These are phyloP conservation scores for Senecio squalidus DNA, from an alignment of 140 eudicot species.

Conservation along the genomic window DNA sequence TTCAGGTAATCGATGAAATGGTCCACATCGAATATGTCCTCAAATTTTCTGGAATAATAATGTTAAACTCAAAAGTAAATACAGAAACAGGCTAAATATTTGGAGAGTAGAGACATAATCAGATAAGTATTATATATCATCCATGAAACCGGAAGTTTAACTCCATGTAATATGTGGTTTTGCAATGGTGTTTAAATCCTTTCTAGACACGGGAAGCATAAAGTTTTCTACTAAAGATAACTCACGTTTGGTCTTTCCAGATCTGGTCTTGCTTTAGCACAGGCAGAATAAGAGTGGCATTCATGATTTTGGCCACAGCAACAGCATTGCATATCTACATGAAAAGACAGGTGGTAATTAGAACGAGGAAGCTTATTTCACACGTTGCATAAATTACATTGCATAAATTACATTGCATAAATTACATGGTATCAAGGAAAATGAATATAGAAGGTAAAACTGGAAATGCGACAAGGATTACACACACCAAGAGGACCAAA, in stretches of 20 bases:
- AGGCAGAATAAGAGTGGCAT: slow-evolving; percentile 89
- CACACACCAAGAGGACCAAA: neutral
- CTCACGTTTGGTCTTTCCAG: slow-evolving; percentile 99
- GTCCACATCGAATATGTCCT: slow-evolving; percentile 96
- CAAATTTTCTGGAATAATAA: slow-evolving; percentile 66
- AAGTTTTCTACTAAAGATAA: slow-evolving; percentile 21
- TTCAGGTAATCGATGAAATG: slow-evolving; percentile 97
- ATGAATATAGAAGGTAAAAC: neutral
- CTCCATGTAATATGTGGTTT: neutral
- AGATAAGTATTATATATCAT: neutral
- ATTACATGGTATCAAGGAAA: neutral
- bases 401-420: too few relatives aligned
- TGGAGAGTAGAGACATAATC: slow-evolving; percentile 1
- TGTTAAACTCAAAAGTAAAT: slow-evolving; percentile 6
- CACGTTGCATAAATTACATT: too few relatives aligned
- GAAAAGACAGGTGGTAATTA: slow-evolving; percentile 4
- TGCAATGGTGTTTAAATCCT: neutral
- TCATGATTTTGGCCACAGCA: slow-evolving; percentile 93
- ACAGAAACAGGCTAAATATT: slow-evolving; percentile 6
- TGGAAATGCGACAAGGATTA: neutral
- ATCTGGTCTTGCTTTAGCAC: slow-evolving; percentile 97
- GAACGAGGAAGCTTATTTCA: too few relatives aligned
- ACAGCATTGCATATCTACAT: slow-evolving; percentile 96
- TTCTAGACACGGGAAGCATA: slow-evolving; percentile 1
- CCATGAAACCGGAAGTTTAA: neutral